Conservation (phyloP, 176 grass and related monocot species). For the Bonia amplexicaulis region DNA sequence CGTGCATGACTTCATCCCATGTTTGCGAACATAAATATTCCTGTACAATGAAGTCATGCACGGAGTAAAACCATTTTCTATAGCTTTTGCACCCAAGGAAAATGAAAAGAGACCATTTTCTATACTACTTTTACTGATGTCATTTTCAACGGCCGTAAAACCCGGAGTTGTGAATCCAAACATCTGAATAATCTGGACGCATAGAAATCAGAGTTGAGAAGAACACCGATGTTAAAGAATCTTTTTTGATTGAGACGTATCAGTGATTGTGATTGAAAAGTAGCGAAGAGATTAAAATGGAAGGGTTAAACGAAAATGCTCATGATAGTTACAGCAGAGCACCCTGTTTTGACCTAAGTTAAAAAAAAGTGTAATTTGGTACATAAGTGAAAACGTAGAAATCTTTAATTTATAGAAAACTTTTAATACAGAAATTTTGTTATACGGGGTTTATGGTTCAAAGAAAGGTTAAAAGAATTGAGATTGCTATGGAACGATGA, state of each 20-base stretch:
- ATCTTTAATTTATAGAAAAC: neutral
- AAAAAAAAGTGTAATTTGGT: neutral
- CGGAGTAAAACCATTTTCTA: no score
- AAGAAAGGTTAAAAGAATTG: neutral
- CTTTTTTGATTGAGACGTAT: slow-evolving; percentile 14
- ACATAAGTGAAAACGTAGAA: neutral
- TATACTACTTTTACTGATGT: neutral
- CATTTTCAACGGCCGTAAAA: slow-evolving; percentile 2
- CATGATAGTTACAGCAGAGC: neutral
- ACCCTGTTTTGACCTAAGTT: neutral
- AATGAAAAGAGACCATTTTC: neutral
- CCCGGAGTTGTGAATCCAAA: slow-evolving; percentile 2
- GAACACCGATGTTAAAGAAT: neutral
- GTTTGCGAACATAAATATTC: neutral
- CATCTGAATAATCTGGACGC: neutral
- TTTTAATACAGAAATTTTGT: neutral
- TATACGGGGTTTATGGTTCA: neutral
- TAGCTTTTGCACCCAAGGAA: neutral
- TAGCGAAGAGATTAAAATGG: neutral
- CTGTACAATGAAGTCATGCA: neutral
- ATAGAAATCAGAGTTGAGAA: slow-evolving; percentile 3
- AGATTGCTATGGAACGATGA: neutral
- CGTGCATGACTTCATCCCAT: neutral
- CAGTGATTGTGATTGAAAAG: slow-evolving; percentile 6
- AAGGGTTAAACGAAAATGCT: neutral